Base-by-base conservation (phyloP, 2,329 filamentous ascomycete species). In the Parastagonospora nodorum region DNA sequence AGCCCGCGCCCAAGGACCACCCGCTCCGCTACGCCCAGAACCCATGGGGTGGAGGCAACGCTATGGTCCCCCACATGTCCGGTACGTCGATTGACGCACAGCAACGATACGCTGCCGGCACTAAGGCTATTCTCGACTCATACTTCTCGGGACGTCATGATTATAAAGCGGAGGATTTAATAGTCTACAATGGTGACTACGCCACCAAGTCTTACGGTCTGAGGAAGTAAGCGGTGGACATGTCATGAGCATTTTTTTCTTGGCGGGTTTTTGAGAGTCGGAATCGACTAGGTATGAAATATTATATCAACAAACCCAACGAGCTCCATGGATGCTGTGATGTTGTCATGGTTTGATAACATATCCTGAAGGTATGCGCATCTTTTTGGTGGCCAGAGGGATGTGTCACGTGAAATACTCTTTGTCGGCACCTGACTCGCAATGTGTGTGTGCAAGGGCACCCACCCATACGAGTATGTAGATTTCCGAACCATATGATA, bases 51-150 rank as follows among this genome's bases (percentile, higher is more conserved):
- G 94, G 93, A 72, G 94, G 94, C 74, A 97, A 97, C 80, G 94
- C 92, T 79, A 99, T 94, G 90, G 92, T 97, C 53, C 91, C 94
- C 50, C 94, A 97, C 86, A 96, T 97, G 91, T 96, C 92, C 10
- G 94, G 94, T 74, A 97, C 93, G 51, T 96, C 92, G n/a, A 88
- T 99, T 73, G 94, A 99, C 74, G 94, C 94, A 52, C 94, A 99
- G 84, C 88, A 70, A 69, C 72, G 72, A 45, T 96, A 96, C 74
- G 90, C 92, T 68, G 82, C 87, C 60, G 92, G 92, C 67, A 89
- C 86, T 76, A 96, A 97, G 88, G 77, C 82, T 62, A 97, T 99
- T 73, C 82, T 99, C 53, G 83, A 93, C 61, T 92, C 88, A 78
- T 99, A 97, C 84, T 90, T 96, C 75, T 85, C 82, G 62, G 92